Evolutionary conservation across 345 rosid species (phyloP), one percentile per base, ranked within the genome.

Genomic region (Populus pruinosa): DNA sequence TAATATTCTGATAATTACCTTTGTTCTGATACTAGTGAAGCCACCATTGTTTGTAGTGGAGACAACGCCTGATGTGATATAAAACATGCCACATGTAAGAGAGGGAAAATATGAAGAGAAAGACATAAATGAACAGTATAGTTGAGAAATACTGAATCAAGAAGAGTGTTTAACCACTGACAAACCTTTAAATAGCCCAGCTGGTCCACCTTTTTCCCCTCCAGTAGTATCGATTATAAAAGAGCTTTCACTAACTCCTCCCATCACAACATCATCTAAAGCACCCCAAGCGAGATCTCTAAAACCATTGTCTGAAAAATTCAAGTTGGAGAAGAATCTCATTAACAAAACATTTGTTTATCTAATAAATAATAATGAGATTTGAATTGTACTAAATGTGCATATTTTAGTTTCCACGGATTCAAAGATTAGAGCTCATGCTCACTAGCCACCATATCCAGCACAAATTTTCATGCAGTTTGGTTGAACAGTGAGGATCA

Each of bases 261-360:
- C 98, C 99, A 95, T 95, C 33, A 95, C 98, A 75, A 95, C 96
- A 85, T 95, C 99, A 83, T 95, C 98, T 79, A 93, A 87, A 80
- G 99, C 89, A 44, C 99, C 98, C 99, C 99, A 95, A 47, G 90
- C 89, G 72, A 92, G 89, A 83, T 95, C 98, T 85, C 85, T 93
- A 69, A 90, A 87, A 4, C 76, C 83, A 50, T 83, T 84, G 73
- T 83, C 99, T 95, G 91, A 53, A 79, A 31, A 73, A 71, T 25
- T 50, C 75, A 78, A 70, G 71, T 56, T 25, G 5, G 59, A 76
- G 35, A 67, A 36, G n/a, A 74, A 70, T 16, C 31, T 70, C 23
- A 53, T 72, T 43, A 35, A 25, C 16, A 43, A 63, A 41, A 27
- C 33, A 47, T 12, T 16, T 50, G 68, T 44, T 41, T 27, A 69